A percentile compares a stretch with the other conserved stretches of the same genome.
phyloP scores from a whole-genome alignment of 805 yeast genomes.

The Wickerhamomyces bisporus region DNA sequence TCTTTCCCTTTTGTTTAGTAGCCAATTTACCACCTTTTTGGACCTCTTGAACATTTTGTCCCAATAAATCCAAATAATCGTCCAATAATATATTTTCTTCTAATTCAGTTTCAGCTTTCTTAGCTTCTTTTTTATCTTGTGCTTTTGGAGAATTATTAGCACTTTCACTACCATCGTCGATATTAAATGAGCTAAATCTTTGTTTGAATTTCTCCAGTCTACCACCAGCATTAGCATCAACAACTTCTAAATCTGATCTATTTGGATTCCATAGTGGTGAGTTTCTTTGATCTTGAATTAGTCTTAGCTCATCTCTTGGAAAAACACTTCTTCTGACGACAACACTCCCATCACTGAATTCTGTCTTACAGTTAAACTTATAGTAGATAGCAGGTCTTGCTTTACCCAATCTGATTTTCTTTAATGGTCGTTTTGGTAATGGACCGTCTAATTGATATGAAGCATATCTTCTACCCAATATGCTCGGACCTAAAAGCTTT shows the following conservation, averaged over 20 bases:
- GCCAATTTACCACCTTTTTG: slow-evolving; percentile 51
- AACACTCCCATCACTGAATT: slow-evolving; percentile 92
- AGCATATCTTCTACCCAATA: slow-evolving; percentile 1
- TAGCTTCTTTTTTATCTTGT: slow-evolving; percentile 1
- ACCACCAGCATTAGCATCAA: slow-evolving; percentile 82
- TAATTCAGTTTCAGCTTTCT: slow-evolving; percentile 6
- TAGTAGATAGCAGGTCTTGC: slow-evolving; percentile 92
- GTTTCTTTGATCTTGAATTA: slow-evolving; percentile 86
- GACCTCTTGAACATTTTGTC: slow-evolving; percentile 49
- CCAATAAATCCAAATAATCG: slow-evolving; percentile 56
- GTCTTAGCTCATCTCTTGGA: slow-evolving; percentile 81
- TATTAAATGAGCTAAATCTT: slow-evolving; percentile 50
- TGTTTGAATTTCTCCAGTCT: slow-evolving; percentile 70
- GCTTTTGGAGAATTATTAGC: slow-evolving; percentile 1
- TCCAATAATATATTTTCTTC: slow-evolving; percentile 26
- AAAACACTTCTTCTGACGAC: slow-evolving; percentile 75
- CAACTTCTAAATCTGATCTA: slow-evolving; percentile 66
- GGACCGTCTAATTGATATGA: slow-evolving; percentile 17
- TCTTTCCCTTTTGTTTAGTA: slow-evolving; percentile 41
- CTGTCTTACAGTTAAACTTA: slow-evolving; percentile 85
- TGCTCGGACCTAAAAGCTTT: neutral
- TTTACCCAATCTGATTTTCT: slow-evolving; percentile 69
- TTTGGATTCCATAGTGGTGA: slow-evolving; percentile 86
- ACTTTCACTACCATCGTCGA: slow-evolving; percentile 26
- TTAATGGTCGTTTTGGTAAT: slow-evolving; percentile 51